A percentile compares a stretch with the other conserved stretches of the same genome.
Evolutionary conservation across 2,329 filamentous ascomycete species (phyloP).

Genomic region (Ophiostoma sp.): DNA sequence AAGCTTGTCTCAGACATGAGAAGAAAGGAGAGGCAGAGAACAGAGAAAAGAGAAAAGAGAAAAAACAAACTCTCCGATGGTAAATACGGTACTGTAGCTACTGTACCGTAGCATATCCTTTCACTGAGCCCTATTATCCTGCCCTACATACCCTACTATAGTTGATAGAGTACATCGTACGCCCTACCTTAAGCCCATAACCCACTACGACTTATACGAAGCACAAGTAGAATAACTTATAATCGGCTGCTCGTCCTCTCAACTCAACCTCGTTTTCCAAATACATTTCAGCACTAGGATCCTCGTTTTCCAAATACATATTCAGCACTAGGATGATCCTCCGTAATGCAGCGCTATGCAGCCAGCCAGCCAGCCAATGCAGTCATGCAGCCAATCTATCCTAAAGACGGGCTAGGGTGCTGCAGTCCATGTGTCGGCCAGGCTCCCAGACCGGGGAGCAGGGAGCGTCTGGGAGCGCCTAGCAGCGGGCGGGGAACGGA

Average conservation of each 20-base stretch:
- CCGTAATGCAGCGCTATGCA: not conserved
- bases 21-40: not conserved
- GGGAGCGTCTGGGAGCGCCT: not conserved
- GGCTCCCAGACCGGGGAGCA: conserved; percentile 6
- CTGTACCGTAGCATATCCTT: not conserved
- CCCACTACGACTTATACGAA: conserved; percentile 4
- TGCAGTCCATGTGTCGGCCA: not conserved
- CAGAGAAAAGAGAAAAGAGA: no score
- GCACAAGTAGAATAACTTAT: conserved; percentile 1
- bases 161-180: not conserved
- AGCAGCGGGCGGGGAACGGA: conserved; percentile 3
- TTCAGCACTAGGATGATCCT: not conserved
- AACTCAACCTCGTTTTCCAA: not conserved
- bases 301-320: no score
- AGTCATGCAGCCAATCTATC: not conserved
- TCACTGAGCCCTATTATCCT: not conserved
- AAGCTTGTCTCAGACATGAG: not conserved
- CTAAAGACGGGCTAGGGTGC: not conserved
- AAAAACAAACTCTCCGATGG: not conserved
- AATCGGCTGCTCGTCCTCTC: not conserved
- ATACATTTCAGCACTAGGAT: not conserved
- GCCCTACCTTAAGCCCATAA: not conserved
- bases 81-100: no score
- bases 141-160: no score
- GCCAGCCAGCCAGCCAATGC: not conserved